Evolutionary conservation across 1,284 basidiomycete species (phyloP).

Genomic region (Ceratobasidium sp.): DNA sequence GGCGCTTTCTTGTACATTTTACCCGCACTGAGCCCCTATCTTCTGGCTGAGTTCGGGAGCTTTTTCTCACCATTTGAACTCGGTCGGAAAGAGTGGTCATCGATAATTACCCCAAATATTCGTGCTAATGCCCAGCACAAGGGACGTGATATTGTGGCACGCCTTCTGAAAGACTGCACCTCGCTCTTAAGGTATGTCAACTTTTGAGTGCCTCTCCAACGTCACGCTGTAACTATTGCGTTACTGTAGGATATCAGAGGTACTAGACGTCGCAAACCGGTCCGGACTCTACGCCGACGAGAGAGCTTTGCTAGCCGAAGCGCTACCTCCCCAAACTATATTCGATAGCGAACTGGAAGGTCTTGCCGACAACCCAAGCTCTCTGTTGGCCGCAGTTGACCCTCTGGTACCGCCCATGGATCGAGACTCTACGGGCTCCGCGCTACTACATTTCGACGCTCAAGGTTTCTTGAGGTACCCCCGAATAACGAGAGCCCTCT

Average conservation of each 20-base stretch:
- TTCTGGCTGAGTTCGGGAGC: background rate
- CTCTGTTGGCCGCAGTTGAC: conserved; percentile 35
- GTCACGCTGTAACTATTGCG: background rate
- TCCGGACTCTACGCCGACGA: conserved; percentile 32
- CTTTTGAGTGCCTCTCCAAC: background rate
- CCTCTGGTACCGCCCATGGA: conserved; percentile 30
- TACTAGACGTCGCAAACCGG: conserved; percentile 4
- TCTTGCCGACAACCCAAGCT: conserved; percentile 33
- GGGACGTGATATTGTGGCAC: background rate
- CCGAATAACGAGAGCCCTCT: conserved; percentile 70
- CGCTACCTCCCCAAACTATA: background rate
- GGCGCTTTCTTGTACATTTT: conserved; percentile 14
- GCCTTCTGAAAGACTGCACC: conserved; percentile 2
- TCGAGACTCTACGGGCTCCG: conserved; percentile 8
- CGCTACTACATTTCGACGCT: conserved; percentile 58
- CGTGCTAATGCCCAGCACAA: background rate
- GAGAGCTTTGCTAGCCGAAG: conserved; percentile 13
- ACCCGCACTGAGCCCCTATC: background rate
- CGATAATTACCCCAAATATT: background rate
- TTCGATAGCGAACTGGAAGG: conserved; percentile 1
- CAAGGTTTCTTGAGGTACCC: conserved; percentile 73
- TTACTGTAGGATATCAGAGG: conserved; percentile 9
- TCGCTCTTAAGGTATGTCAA: conserved; percentile 5
- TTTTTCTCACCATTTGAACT: background rate
- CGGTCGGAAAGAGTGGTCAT: background rate